phyloP scores from a whole-genome alignment of 768 basidiomycete genomes.

The Rhizopogon vinicolor region DNA sequence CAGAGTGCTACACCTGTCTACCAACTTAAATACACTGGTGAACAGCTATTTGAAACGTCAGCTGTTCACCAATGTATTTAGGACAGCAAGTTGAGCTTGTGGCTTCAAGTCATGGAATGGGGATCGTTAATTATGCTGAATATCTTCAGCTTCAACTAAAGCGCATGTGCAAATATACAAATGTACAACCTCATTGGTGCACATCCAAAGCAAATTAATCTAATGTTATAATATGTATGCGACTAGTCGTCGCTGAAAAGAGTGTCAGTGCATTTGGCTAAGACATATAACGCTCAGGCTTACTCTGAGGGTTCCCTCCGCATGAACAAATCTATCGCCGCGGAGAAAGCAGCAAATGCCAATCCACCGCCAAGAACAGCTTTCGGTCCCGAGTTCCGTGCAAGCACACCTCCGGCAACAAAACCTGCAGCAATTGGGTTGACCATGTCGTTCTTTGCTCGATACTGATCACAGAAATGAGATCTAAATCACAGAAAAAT shows the following conservation, averaged over 20 bases:
- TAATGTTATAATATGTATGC: background rate
- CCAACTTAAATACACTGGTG: no score
- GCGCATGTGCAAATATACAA: no score
- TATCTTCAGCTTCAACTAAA: no score
- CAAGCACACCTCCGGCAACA: constrained; percentile 83
- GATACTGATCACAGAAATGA: constrained; percentile 55
- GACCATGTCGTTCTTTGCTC: constrained; percentile 92
- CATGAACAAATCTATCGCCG: constrained; percentile 80
- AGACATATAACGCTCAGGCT: constrained; percentile 17
- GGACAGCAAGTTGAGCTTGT: no score
- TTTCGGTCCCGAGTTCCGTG: constrained; percentile 81
- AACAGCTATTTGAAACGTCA: no score
- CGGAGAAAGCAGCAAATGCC: constrained; percentile 92
- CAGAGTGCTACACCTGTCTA: no score
- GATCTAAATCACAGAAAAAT: background rate
- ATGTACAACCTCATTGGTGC: background rate
- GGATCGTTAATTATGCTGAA: no score
- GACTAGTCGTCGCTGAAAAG: constrained; percentile 5
- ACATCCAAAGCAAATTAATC: background rate
- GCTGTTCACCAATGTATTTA: no score
- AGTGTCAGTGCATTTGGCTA: background rate
- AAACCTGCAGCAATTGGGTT: constrained; percentile 90
- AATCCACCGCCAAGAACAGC: constrained; percentile 85
- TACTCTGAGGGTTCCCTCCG: constrained; percentile 79
- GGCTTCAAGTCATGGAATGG: no score